Conservation (phyloP, 2,329 filamentous ascomycete species). For the Endoconidiophora laricicola region DNA sequence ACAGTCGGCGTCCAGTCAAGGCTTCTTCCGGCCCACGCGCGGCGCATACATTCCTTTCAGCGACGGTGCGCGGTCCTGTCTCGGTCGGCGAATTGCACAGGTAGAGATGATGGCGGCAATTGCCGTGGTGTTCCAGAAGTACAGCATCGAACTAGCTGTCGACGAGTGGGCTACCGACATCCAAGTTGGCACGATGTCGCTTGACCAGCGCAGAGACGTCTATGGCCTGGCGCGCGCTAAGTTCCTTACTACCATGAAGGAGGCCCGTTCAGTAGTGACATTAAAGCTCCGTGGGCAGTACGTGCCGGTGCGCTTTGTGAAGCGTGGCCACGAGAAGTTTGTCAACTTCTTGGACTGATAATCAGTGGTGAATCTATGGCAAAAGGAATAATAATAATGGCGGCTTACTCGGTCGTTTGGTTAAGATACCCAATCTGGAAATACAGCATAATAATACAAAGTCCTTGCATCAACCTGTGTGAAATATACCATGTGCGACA, state of each 20-base stretch:
- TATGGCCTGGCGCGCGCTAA: constrained; percentile 45
- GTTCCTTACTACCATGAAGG: constrained; percentile 33
- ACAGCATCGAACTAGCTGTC: constrained; percentile 55
- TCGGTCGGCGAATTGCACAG: constrained; percentile 41
- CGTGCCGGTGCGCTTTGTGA: constrained; percentile 52
- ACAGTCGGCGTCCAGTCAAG: constrained; percentile 29
- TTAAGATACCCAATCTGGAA: too few relatives aligned
- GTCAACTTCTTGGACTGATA: constrained; percentile 20
- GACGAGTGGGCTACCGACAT: constrained; percentile 38
- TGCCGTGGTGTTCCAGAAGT: constrained; percentile 37
- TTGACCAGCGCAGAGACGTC: constrained; percentile 29
- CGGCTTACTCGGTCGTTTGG: too few relatives aligned
- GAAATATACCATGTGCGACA: too few relatives aligned
- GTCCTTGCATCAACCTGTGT: too few relatives aligned
- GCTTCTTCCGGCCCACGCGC: constrained; percentile 42
- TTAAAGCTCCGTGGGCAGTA: constrained; percentile 46
- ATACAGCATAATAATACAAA: too few relatives aligned
- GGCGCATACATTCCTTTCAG: constrained; percentile 43
- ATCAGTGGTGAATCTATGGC: not conserved
- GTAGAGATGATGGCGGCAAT: constrained; percentile 40
- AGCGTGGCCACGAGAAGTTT: constrained; percentile 55
- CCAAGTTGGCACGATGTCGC: constrained; percentile 35
- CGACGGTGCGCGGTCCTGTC: constrained; percentile 38
- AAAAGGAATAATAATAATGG: too few relatives aligned
- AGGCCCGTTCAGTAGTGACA: constrained; percentile 49